Evolutionary conservation across 2,329 filamentous ascomycete genomes (phyloP).

Genomic region (Graphiopsis chlorocephala): DNA sequence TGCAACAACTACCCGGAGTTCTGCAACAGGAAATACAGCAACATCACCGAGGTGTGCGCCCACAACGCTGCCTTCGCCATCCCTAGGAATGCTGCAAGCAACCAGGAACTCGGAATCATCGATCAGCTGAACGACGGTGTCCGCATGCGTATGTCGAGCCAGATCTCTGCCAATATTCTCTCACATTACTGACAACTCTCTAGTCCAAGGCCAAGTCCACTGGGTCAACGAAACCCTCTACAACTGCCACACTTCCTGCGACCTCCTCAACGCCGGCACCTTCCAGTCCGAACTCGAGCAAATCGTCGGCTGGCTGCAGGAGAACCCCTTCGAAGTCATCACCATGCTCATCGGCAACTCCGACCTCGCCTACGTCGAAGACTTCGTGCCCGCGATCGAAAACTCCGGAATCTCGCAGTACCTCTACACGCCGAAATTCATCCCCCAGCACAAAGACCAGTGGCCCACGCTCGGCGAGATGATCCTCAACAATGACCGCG

Average conservation of each 20-base stretch:
- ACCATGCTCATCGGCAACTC: constrained; percentile 83
- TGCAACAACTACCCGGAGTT: constrained; percentile 75
- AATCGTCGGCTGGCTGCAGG: constrained; percentile 69
- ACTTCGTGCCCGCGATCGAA: constrained; percentile 68
- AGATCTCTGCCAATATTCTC: not conserved
- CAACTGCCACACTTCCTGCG: constrained; percentile 83
- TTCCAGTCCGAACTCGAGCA: constrained; percentile 69
- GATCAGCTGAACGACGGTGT: constrained; percentile 76
- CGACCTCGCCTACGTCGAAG: constrained; percentile 64
- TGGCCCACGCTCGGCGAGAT: constrained; percentile 82
- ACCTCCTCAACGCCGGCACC: constrained; percentile 76
- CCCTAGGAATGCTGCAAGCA: constrained; percentile 68
- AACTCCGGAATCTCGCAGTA: constrained; percentile 69
- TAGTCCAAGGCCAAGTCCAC: constrained; percentile 61
- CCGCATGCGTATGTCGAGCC: constrained; percentile 46
- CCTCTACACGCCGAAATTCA: constrained; percentile 68
- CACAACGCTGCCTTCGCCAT: constrained; percentile 80
- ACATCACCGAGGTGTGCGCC: constrained; percentile 73
- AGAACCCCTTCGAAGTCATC: constrained; percentile 81
- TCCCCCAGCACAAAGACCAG: constrained; percentile 68
- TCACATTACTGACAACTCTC: not conserved
- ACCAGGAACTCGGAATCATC: constrained; percentile 67
- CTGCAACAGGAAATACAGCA: constrained; percentile 73
- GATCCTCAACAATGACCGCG: constrained; percentile 65
- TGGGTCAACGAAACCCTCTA: constrained; percentile 58